Evolutionary conservation across 1,139 yeast species (phyloP).

Genomic region (Suhomyces wounanorum): DNA sequence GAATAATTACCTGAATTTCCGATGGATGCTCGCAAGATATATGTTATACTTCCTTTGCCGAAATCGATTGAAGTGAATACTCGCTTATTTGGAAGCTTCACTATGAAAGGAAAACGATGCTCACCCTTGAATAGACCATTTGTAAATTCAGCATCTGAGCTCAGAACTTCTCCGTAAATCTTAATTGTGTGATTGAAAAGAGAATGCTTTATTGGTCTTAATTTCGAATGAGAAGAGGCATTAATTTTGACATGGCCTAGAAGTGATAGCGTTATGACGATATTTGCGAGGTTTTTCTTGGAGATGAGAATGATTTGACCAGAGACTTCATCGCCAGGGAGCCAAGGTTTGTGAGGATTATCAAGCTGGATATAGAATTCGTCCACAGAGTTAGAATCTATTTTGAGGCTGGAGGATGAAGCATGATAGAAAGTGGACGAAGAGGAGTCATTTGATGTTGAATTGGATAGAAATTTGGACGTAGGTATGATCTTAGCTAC

Average conservation of each 20-base stretch:
- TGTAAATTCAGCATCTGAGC: slow-evolving; percentile 21
- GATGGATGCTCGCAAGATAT: slow-evolving; percentile 60
- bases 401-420: slow-evolving; percentile 26
- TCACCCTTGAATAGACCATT: slow-evolving; percentile 73
- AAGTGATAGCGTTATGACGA: slow-evolving; percentile 54
- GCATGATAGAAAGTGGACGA: slow-evolving; percentile 3
- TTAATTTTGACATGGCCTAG: slow-evolving; percentile 60
- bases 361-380: slow-evolving; percentile 71
- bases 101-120: slow-evolving; percentile 84
- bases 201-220: slow-evolving; percentile 51
- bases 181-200: slow-evolving; percentile 66
- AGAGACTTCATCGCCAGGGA: slow-evolving; percentile 67
- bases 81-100: slow-evolving; percentile 70
- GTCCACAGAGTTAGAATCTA: slow-evolving; percentile 50
- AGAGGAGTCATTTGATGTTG: slow-evolving; percentile 3
- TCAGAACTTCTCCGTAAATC: slow-evolving; percentile 57
- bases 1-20: slow-evolving; percentile 26
- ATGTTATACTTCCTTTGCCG: slow-evolving; percentile 82
- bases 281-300: slow-evolving; percentile 56
- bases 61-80: slow-evolving; percentile 77
- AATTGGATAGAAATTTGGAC: slow-evolving; percentile 12
- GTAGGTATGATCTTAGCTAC: slow-evolving; percentile 45
- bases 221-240: slow-evolving; percentile 51
- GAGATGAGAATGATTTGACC: slow-evolving; percentile 63
- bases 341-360: slow-evolving; percentile 69